phyloP scores from a whole-genome alignment of 2,329 filamentous ascomycete genomes.

The Cladorrhinum sp. region DNA sequence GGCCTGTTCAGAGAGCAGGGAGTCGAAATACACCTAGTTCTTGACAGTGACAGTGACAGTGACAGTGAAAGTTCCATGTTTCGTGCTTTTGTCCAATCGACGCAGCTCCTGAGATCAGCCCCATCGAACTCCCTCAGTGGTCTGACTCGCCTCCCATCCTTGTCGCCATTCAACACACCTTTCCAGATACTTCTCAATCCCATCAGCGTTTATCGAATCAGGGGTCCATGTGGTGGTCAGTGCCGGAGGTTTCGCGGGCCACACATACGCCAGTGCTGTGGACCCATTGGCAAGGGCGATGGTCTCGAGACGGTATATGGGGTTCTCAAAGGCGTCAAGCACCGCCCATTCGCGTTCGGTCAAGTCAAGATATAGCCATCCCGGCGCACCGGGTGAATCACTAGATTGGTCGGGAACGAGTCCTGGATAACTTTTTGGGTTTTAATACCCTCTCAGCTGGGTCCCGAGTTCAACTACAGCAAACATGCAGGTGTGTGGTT shows the following conservation, averaged over 20 bases:
- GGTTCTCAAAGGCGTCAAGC: conserved; percentile 18
- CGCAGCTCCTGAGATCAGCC: not conserved
- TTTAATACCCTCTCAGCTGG: not conserved
- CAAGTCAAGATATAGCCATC: conserved; percentile 14
- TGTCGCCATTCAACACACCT: conserved; percentile 1
- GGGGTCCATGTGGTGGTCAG: conserved; percentile 6
- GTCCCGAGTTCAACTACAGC: too few relatives aligned
- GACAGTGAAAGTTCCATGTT: not conserved
- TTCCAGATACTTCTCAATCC: conserved; percentile 3
- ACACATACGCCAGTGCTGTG: conserved; percentile 6
- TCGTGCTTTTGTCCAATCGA: too few relatives aligned
- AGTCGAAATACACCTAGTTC: not conserved
- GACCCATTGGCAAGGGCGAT: conserved; percentile 3
- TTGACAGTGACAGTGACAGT: not conserved
- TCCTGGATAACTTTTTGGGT: conserved; percentile 13
- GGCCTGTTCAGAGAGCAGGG: not conserved
- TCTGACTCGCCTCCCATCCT: conserved; percentile 8
- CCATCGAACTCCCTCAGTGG: too few relatives aligned
- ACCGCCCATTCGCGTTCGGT: conserved; percentile 14
- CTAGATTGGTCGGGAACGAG: conserved; percentile 12
- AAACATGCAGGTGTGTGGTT: not conserved
- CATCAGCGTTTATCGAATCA: not conserved
- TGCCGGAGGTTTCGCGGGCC: conserved; percentile 6
- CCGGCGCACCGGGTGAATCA: conserved; percentile 1
- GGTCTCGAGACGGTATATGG: conserved; percentile 12